Percentiles rank a stretch among this genome's conserved stretches.
Evolutionary conservation across 768 basidiomycete genomes (phyloP).

Genomic region (Holtermannia corniformis): DNA sequence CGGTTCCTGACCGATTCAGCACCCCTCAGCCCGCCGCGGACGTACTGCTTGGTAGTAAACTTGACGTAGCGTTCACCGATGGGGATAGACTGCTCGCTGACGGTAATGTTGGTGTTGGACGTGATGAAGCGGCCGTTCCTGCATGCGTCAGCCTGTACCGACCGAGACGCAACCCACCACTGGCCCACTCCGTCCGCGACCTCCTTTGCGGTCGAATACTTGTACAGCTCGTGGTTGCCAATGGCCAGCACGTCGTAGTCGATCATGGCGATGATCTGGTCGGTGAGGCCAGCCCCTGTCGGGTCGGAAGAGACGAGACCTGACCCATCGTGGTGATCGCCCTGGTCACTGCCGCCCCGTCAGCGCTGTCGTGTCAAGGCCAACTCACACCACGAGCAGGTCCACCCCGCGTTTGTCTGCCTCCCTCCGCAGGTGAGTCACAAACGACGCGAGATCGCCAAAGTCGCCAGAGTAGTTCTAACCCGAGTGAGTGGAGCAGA

Average conservation of each 20-base stretch:
- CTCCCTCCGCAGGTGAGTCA: constrained; percentile 65
- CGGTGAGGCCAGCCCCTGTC: constrained; percentile 43
- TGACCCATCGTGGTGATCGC: constrained; percentile 41
- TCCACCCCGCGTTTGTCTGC: constrained; percentile 70
- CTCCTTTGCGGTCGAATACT: constrained; percentile 27
- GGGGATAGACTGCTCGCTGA: constrained; percentile 44
- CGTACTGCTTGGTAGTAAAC: constrained; percentile 64
- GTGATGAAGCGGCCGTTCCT: constrained; percentile 66
- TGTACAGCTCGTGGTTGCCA: constrained; percentile 84
- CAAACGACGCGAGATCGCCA: constrained; percentile 83
- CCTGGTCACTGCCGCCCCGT: constrained; percentile 49
- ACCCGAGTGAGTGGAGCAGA: not conserved
- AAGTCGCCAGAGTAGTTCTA: constrained; percentile 49
- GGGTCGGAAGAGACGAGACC: constrained; percentile 33
- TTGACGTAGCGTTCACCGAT: constrained; percentile 54
- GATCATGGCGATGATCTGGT: constrained; percentile 60
- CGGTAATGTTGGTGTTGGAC: constrained; percentile 77
- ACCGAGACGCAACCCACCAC: constrained; percentile 21
- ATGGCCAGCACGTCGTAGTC: constrained; percentile 76
- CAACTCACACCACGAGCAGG: constrained; percentile 55
- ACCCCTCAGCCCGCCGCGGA: constrained; percentile 1
- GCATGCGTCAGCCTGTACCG: not conserved
- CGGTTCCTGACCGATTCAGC: constrained; percentile 48
- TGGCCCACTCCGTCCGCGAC: constrained; percentile 18
- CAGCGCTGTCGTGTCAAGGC: constrained; percentile 1